Evolutionary conservation across 495 filamentous ascomycete species (phyloP).

Genomic region (Podospora didyma): DNA sequence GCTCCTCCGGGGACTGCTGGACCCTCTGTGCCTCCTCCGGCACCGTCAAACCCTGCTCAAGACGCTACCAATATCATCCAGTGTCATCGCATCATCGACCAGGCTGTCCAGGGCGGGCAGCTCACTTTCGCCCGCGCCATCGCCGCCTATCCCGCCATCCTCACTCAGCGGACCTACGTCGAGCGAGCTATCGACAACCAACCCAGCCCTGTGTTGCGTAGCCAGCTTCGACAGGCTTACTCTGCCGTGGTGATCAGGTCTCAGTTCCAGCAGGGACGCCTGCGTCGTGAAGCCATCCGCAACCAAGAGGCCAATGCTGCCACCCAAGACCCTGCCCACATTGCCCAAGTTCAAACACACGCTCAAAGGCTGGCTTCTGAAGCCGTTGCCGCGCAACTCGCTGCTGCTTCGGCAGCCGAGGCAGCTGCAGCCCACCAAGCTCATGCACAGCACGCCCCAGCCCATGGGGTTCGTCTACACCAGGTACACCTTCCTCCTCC

Average conservation of each 20-base stretch:
- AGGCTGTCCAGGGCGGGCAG: constrained; percentile 39
- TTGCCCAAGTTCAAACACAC: too few species aligned
- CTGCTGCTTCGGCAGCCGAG: constrained; percentile 7
- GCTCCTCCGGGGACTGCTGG: background rate
- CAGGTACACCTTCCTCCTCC: constrained; percentile 20
- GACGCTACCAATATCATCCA: constrained; percentile 7
- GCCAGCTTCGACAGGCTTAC: constrained; percentile 41
- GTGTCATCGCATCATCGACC: constrained; percentile 40
- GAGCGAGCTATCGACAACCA: constrained; percentile 41
- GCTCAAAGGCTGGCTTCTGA: too few species aligned
- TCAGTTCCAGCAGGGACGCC: constrained; percentile 38
- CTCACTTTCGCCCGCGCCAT: constrained; percentile 41
- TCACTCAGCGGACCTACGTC: constrained; percentile 35
- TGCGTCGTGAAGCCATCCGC: constrained; percentile 21
- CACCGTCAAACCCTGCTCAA: background rate
- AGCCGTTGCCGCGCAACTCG: background rate
- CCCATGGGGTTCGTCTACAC: constrained; percentile 16
- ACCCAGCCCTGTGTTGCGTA: constrained; percentile 33
- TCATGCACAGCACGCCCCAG: constrained; percentile 17
- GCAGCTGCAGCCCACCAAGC: constrained; percentile 21
- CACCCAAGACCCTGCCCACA: too few species aligned
- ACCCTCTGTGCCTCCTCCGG: background rate
- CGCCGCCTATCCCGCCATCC: constrained; percentile 38
- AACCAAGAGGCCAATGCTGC: constrained; percentile 13
- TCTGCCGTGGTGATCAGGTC: constrained; percentile 35